Base-by-base conservation (phyloP, 2,329 filamentous ascomycete genomes). In the Alternaria longipes region DNA sequence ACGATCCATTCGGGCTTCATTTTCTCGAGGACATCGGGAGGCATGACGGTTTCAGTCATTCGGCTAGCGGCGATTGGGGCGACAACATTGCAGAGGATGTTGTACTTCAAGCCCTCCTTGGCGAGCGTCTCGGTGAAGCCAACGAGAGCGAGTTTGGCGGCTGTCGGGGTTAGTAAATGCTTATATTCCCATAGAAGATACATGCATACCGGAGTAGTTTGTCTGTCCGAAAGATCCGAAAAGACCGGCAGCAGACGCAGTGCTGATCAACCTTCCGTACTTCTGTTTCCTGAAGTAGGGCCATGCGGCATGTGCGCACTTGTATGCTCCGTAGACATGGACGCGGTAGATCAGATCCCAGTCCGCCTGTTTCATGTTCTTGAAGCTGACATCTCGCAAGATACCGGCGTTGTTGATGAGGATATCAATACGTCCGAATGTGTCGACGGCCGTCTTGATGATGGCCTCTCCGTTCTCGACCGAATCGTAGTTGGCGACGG, bases 381-480 rank as follows among this genome's bases (percentile, higher is more conserved):
- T 97, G 85, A 99, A 98, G 86, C 92, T 94, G 77, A 98, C 81
- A 83, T 98, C 94, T 63, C 94, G 91, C 62, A 97, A 86, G 77
- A 98, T 98, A 76, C 95, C 94, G 63, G 95, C 95, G 78, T 98
- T 99, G 87, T 99, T 99, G 82, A 99, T 90, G 73, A 99, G 89
- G 67, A 99, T 84, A 80, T 99, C 94, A 81, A 99, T 88, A 74
- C 94, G 92, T 70, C 94, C 92, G 77, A 90, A 95, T 57, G 84
- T 84, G 80, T 92, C 84, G 78, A 95, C 91, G 72, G 92, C 92
- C 24, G 91, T 94, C 69, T 94, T 90, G 82, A 99, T 96, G 80
- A 99, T 98, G 81, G 87, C 90, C 63, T 98, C 94, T 74, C 95
- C 95, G 74, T 94, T 86, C 84, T 95, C 92, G 82, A 97, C 94